Evolutionary conservation across 345 rosid genomes (phyloP), one percentile per base, ranked within the genome.

Genomic region (Lepidium didymum): DNA sequence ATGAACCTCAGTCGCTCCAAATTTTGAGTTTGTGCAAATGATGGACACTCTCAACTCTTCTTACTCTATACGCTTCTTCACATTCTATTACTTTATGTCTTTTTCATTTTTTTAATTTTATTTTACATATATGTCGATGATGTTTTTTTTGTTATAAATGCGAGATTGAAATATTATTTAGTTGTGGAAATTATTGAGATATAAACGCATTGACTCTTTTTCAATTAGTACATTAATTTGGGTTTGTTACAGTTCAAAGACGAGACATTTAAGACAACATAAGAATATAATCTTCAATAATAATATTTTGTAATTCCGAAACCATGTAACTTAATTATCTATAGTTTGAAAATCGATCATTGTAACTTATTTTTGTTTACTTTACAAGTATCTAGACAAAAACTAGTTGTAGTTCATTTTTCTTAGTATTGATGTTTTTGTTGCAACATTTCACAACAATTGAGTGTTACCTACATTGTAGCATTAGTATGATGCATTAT

Each of bases 1-100:
- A 40, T 14, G 45, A 64, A 47, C 21, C 19, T 57, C 85, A 77
- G 83, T 74, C 61, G 85, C 87, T 78, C 80, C 78, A 81, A 86
- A 77, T 67, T 74, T 82, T 82, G 82, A 81, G 87, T 79, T 65
- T 38, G 62, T 70, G 83, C 79, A 65, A 87, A 85, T 87, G 85
- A 89, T 89, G 82, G 86, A 86, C 51, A 80, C 68, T 55, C 54
- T 41, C 68, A 72, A 78, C 44, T 41, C 66, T 64, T 73, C 61
- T 57, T 57, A 45, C 49, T 55, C 23, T 63, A 45, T 45, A 55
- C 64, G 69, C 25, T 37, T 50, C 72, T 56, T 63, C 56, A 21
- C 72, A 45, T 59, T 69, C 59, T 23, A 64, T 46, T 45, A 63
- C 52, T 27, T 55, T 62, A 44, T 35, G 27, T 8, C 34, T 37